Evolutionary conservation across 768 basidiomycete species (phyloP).

Genomic region (Kwoniella sp.): DNA sequence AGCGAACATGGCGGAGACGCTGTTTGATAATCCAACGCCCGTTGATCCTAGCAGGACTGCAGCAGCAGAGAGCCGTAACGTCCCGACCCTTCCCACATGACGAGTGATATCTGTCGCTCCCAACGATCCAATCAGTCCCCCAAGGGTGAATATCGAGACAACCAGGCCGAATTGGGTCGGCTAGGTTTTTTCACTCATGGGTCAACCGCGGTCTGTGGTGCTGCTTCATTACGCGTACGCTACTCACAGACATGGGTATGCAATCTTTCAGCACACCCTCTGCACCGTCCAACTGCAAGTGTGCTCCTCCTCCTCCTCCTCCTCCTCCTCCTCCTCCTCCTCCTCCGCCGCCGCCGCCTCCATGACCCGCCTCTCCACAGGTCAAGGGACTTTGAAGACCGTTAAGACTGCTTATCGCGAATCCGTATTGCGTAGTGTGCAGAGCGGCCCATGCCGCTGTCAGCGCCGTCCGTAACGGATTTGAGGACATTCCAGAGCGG

Average conservation of each 20-base stretch:
- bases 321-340: too few species aligned
- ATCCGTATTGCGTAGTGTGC: conserved; percentile 63
- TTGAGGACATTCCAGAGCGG: not conserved
- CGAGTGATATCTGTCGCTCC: conserved; percentile 24
- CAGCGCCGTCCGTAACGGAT: conserved; percentile 27
- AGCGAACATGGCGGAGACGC: conserved; percentile 28
- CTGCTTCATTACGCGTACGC: not conserved
- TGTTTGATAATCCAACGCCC: conserved; percentile 30
- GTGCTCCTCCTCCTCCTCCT: conserved; percentile 13
- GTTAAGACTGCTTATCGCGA: conserved; percentile 85
- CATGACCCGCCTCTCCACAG: conserved; percentile 24
- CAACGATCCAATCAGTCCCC: conserved; percentile 72
- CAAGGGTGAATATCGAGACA: conserved; percentile 81
- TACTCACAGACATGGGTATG: conserved; percentile 41
- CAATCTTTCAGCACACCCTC: conserved; percentile 31
- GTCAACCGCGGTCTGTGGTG: not conserved
- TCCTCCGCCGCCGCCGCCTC: too few species aligned
- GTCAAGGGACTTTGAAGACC: conserved; percentile 67
- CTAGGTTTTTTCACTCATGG: conserved; percentile 15
- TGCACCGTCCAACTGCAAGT: conserved; percentile 4
- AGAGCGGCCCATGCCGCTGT: conserved; percentile 44
- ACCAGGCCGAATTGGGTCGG: conserved; percentile 72
- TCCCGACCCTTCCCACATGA: conserved; percentile 36
- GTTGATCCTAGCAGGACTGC: conserved; percentile 36
- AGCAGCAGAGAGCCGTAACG: conserved; percentile 30